Percentiles rank a stretch among this genome's conserved stretches.
Evolutionary conservation across 305 asterid species (phyloP).

Genomic region (Andrographis paniculata): DNA sequence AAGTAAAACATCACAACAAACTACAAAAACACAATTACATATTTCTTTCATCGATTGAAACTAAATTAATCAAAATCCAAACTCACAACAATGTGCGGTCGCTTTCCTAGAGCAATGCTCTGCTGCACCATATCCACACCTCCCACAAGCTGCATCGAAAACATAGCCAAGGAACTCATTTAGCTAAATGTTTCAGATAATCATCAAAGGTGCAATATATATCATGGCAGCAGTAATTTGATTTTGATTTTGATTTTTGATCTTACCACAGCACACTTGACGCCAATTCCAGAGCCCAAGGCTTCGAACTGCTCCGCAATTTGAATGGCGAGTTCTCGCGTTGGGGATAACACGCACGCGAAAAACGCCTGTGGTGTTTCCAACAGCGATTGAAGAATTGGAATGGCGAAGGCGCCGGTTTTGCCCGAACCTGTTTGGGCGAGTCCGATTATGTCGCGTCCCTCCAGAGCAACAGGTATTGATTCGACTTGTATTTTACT

Average conservation of each 20-base stretch:
- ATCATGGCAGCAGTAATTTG: no score
- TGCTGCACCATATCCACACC: constrained; percentile 85
- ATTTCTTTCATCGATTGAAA: background rate
- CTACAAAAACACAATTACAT: background rate
- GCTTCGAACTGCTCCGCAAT: constrained; percentile 92
- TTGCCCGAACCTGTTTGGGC: constrained; percentile 93
- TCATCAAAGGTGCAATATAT: no score
- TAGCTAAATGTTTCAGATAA: no score
- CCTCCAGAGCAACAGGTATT: constrained; percentile 70
- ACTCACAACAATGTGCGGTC: constrained; percentile 86
- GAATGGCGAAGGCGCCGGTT: constrained; percentile 89
- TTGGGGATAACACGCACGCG: constrained; percentile 82
- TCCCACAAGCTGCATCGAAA: no score
- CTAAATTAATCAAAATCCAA: constrained; percentile 9
- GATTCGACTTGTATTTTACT: constrained; percentile 86
- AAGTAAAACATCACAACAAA: no score
- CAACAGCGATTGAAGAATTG: constrained; percentile 67
- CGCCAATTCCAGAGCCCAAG: constrained; percentile 62
- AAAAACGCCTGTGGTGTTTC: constrained; percentile 78
- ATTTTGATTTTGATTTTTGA: no score
- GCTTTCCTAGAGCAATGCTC: constrained; percentile 48
- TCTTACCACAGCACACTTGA: constrained; percentile 63
- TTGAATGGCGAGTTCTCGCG: constrained; percentile 84
- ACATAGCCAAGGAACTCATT: no score
- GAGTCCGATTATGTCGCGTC: constrained; percentile 76